phyloP scores from a whole-genome alignment of 306 rosid species.

The Ammopiptanthus mongolicus region DNA sequence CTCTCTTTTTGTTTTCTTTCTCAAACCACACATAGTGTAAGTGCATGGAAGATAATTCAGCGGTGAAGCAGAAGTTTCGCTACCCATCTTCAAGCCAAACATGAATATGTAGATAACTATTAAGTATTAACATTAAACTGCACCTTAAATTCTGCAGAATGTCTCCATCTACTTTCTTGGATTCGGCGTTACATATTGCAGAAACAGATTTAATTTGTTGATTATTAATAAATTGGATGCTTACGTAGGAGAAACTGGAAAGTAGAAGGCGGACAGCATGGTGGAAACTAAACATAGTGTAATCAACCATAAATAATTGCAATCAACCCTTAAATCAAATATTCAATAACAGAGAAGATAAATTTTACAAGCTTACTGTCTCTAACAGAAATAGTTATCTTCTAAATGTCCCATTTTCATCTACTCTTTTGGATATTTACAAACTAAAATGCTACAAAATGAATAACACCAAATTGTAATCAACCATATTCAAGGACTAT shows the following conservation, averaged over 20 bases:
- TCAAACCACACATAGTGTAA: too few relatives aligned
- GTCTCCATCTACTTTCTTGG: background rate
- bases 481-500: background rate
- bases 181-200: background rate
- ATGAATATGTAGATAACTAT: background rate
- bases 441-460: background rate
- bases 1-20: too few relatives aligned
- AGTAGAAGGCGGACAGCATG: too few relatives aligned
- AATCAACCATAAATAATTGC: too few relatives aligned
- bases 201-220: background rate
- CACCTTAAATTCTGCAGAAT: background rate
- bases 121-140: background rate
- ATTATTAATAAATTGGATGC: background rate
- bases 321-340: too few relatives aligned
- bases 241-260: background rate
- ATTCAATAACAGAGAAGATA: background rate
- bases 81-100: background rate
- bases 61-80: background rate
- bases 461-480: background rate
- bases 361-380: slow-evolving; percentile 14
- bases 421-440: background rate
- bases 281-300: too few relatives aligned
- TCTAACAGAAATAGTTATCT: slow-evolving; percentile 18
- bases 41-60: background rate
- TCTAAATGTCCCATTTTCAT: background rate